phyloP scores from a whole-genome alignment of 2,329 filamentous ascomycete genomes.

The Ophiosphaerella herpotricha region DNA sequence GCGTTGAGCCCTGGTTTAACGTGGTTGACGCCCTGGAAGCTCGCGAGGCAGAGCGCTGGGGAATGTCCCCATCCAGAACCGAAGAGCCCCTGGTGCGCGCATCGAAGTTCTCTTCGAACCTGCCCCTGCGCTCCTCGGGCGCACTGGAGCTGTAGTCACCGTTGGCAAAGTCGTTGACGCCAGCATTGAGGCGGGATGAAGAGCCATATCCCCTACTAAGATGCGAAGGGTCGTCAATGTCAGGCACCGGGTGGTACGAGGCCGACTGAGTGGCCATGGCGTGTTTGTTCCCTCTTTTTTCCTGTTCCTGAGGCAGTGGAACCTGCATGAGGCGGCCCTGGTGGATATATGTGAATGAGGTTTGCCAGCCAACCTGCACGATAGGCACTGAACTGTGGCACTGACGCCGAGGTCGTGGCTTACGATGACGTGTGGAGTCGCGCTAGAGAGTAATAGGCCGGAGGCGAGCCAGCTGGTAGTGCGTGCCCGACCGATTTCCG shows the following conservation, averaged over 20 bases:
- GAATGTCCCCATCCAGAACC: conserved; percentile 58
- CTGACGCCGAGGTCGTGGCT: conserved; percentile 15
- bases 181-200: conserved; percentile 29
- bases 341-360: conserved; percentile 10
- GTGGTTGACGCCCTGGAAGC: conserved; percentile 38
- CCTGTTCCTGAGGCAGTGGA: conserved; percentile 5
- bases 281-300: conserved; percentile 2
- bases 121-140: conserved; percentile 47
- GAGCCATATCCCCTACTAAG: conserved; percentile 42
- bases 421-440: conserved; percentile 22
- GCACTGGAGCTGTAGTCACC: conserved; percentile 32
- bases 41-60: conserved; percentile 67
- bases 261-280: conserved; percentile 33
- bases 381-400: conserved; percentile 2
- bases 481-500: conserved; percentile 14
- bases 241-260: conserved; percentile 46
- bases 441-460: conserved; percentile 10
- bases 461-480: conserved; percentile 21
- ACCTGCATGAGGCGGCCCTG: conserved; percentile 7
- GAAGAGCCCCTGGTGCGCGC: conserved; percentile 69
- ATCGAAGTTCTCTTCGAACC: conserved; percentile 74
- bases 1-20: conserved; percentile 51
- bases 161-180: conserved; percentile 47
- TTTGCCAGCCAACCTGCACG: too few species aligned
- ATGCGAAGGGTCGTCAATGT: conserved; percentile 43